These are phyloP conservation scores for Zygoascus bituminiphila DNA, from an alignment of 805 yeast species.

Conservation along the genomic window DNA sequence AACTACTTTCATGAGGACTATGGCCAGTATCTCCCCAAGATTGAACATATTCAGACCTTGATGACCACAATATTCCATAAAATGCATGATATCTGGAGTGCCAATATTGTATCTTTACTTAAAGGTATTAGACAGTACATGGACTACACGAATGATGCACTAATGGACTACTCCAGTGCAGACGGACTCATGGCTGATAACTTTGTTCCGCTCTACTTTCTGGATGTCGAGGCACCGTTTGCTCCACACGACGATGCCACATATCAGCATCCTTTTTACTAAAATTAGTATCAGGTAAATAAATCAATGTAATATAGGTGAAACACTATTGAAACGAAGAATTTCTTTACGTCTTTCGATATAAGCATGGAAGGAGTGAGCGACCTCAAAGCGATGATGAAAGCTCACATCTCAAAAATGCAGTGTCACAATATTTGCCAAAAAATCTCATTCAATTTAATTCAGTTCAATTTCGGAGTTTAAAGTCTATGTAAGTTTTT, in stretches of 20 bases:
- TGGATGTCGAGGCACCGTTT: background rate
- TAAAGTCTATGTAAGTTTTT: too few relatives aligned
- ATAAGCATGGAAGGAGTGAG: too few relatives aligned
- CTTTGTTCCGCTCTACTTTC: background rate
- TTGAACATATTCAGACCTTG: background rate
- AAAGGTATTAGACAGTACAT: background rate
- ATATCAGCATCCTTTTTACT: constrained; percentile 1
- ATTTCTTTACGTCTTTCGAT: too few relatives aligned
- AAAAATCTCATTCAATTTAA: too few relatives aligned
- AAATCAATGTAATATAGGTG: too few relatives aligned
- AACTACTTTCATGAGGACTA: background rate
- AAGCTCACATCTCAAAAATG: too few relatives aligned
- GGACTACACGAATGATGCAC: background rate
- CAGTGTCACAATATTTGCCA: too few relatives aligned
- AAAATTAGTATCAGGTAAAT: background rate
- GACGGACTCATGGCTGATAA: background rate
- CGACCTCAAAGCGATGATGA: too few relatives aligned
- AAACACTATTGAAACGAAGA: too few relatives aligned
- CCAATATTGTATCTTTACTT: background rate
- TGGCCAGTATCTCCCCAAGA: background rate
- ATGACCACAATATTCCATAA: background rate
- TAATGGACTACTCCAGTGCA: background rate
- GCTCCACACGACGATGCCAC: background rate
- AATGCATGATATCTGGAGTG: background rate
- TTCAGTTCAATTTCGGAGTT: too few relatives aligned